Conservation (phyloP, 1,139 yeast species). For the Debaryomycetaceae sp. region DNA sequence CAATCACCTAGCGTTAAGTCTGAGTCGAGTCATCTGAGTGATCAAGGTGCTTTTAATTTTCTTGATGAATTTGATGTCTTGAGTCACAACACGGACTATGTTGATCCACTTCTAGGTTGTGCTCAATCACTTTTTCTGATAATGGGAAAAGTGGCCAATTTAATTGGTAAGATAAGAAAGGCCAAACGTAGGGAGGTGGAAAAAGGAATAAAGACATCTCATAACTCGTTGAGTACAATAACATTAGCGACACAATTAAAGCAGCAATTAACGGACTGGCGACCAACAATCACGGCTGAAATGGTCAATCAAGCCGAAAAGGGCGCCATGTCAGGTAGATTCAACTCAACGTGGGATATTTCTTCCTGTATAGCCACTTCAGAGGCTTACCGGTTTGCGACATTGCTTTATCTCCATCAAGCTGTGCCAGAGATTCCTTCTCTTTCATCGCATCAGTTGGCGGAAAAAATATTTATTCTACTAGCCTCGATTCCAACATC, state of each 20-base stretch:
- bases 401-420: constrained; percentile 58
- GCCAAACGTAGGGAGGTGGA: constrained; percentile 11
- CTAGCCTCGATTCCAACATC: constrained; percentile 60
- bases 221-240: constrained; percentile 45
- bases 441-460: constrained; percentile 49
- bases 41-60: constrained; percentile 15
- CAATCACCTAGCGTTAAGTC: constrained; percentile 20
- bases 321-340: constrained; percentile 8
- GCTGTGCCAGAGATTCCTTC: constrained; percentile 69
- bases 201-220: constrained; percentile 8
- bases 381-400: constrained; percentile 60
- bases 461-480: constrained; percentile 56
- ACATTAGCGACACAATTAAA: constrained; percentile 55
- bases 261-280: constrained; percentile 52
- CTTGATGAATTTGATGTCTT: constrained; percentile 33
- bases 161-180: constrained; percentile 49
- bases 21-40: constrained; percentile 25
- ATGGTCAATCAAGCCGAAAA: constrained; percentile 13
- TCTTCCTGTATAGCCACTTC: constrained; percentile 65
- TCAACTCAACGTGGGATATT: constrained; percentile 44
- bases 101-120: constrained; percentile 66
- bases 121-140: constrained; percentile 61
- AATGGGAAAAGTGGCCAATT: constrained; percentile 59
- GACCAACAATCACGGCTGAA: constrained; percentile 40
- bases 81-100: constrained; percentile 30